Conservation (phyloP, 2,329 filamentous ascomycete genomes). For the Fusarium veterinarium region DNA sequence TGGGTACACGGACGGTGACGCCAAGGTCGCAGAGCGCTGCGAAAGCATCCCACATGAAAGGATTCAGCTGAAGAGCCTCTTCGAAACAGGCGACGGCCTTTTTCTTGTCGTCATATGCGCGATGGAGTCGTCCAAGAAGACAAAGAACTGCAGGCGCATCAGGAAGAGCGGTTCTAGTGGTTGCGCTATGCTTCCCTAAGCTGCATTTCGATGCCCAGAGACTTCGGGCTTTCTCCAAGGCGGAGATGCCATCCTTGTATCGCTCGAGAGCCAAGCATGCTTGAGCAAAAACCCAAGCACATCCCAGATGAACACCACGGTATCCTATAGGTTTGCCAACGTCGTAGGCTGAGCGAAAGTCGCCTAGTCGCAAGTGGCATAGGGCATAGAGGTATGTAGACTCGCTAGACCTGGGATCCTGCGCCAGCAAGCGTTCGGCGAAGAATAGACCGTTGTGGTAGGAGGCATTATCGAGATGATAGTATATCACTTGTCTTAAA, state of each 20-base stretch:
- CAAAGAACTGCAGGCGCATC: constrained; percentile 88
- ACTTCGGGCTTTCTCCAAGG: constrained; percentile 83
- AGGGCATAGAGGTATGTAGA: constrained; percentile 85
- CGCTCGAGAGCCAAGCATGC: constrained; percentile 83
- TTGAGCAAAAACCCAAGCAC: constrained; percentile 91
- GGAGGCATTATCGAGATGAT: constrained; percentile 88
- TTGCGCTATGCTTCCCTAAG: constrained; percentile 86
- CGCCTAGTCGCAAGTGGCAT: constrained; percentile 84
- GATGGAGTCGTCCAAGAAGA: constrained; percentile 87
- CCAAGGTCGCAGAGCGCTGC: constrained; percentile 88
- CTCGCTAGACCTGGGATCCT: constrained; percentile 84
- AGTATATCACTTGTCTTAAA: constrained; percentile 70
- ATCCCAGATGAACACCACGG: constrained; percentile 82
- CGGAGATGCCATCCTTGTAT: constrained; percentile 82
- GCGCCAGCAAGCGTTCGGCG: constrained; percentile 84
- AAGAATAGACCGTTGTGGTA: constrained; percentile 94
- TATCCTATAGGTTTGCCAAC: constrained; percentile 77
- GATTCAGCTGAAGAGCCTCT: constrained; percentile 87
- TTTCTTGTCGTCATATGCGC: constrained; percentile 82
- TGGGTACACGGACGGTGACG: constrained; percentile 81
- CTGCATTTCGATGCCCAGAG: constrained; percentile 80
- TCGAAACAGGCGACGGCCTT: constrained; percentile 90
- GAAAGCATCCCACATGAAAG: constrained; percentile 99
- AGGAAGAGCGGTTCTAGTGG: constrained; percentile 77
- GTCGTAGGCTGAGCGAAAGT: constrained; percentile 88